A percentile compares a stretch with the other conserved stretches of the same genome.
phyloP scores from a whole-genome alignment of 768 basidiomycete genomes.

The Agaricus subrufescens region DNA sequence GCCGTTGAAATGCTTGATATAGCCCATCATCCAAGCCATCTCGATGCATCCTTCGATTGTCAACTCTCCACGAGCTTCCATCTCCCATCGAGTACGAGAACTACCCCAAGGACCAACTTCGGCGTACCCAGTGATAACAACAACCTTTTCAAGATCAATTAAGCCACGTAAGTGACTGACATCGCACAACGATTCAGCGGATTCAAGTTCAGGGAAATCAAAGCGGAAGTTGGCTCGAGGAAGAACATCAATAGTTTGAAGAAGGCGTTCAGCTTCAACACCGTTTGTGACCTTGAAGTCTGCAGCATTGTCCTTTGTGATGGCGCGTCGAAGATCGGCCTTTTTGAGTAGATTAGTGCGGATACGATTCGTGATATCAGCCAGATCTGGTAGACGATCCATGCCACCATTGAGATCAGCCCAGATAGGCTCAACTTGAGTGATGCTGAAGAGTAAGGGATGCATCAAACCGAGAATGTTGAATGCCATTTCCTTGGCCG shows the following conservation, averaged over 20 bases:
- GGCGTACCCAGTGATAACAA: slow-evolving; percentile 94
- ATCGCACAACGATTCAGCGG: slow-evolving; percentile 62
- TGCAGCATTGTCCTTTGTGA: slow-evolving; percentile 90
- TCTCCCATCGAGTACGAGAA: slow-evolving; percentile 98
- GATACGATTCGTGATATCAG: slow-evolving; percentile 86
- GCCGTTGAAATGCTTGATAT: slow-evolving; percentile 98
- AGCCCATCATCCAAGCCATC: slow-evolving; percentile 99
- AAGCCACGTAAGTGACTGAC: slow-evolving; percentile 79
- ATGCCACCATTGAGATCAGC: slow-evolving; percentile 98
- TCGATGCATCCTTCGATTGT: slow-evolving; percentile 98
- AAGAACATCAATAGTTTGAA: slow-evolving; percentile 88
- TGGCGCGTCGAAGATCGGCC: slow-evolving; percentile 88
- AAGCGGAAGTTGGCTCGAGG: slow-evolving; percentile 98
- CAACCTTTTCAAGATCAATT: slow-evolving; percentile 92
- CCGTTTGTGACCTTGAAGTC: slow-evolving; percentile 93
- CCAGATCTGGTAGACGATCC: slow-evolving; percentile 94
- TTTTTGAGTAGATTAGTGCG: slow-evolving; percentile 78
- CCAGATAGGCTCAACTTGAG: slow-evolving; percentile 99
- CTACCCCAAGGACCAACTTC: slow-evolving; percentile 99
- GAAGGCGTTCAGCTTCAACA: slow-evolving; percentile 84
- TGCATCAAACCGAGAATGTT: slow-evolving; percentile 99
- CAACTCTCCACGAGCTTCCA: slow-evolving; percentile 97
- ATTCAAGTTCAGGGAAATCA: slow-evolving; percentile 86
- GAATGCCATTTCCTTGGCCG: slow-evolving; percentile 99
- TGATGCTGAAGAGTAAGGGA: slow-evolving; percentile 97